Evolutionary conservation across 2,329 filamentous ascomycete species (phyloP).

Genomic region (Gnomoniopsis sp.): DNA sequence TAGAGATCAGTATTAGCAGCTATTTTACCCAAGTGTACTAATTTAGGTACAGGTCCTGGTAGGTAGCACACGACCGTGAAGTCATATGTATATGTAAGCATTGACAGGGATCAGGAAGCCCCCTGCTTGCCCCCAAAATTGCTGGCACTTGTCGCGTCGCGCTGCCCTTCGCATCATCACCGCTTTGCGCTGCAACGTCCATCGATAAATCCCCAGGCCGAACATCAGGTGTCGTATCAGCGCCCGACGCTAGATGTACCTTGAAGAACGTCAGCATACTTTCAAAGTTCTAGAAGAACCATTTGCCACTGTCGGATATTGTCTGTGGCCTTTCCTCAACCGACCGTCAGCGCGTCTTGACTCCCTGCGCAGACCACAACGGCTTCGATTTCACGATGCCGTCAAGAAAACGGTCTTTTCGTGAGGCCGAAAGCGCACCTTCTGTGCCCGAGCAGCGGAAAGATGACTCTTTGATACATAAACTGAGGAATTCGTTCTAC

Average conservation of each 20-base stretch:
- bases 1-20: too few relatives aligned
- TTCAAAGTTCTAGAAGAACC: not conserved
- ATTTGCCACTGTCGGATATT: not conserved
- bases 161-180: not conserved
- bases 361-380: not conserved
- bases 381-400: conserved; percentile 35
- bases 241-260: not conserved
- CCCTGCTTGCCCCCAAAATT: not conserved
- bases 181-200: not conserved
- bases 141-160: not conserved
- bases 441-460: conserved; percentile 20
- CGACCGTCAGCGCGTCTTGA: conserved; percentile 4
- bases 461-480: conserved; percentile 50
- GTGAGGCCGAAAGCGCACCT: conserved; percentile 37
- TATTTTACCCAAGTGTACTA: too few relatives aligned
- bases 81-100: not conserved
- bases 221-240: not conserved
- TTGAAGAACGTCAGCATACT: not conserved
- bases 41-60: too few relatives aligned
- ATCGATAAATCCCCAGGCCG: not conserved
- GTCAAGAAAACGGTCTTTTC: conserved; percentile 45
- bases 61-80: too few relatives aligned
- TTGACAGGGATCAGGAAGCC: not conserved
- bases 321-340: not conserved
- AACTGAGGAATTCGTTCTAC: conserved; percentile 88